These are phyloP conservation scores for Arachnopeziza araneosa DNA, from an alignment of 2,329 filamentous ascomycete genomes.

Conservation along the genomic window DNA sequence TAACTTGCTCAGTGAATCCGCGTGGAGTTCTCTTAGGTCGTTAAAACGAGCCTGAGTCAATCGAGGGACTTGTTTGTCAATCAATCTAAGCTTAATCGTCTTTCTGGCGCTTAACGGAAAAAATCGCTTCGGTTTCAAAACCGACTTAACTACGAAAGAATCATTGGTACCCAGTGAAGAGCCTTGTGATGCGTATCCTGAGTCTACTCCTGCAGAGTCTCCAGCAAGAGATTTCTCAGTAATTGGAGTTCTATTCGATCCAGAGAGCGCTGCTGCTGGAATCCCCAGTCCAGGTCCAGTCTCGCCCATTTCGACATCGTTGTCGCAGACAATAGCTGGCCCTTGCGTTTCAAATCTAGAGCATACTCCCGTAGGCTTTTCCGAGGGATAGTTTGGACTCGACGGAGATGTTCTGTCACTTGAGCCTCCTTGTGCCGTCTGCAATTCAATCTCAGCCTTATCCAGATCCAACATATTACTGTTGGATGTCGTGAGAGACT, in stretches of 20 bases:
- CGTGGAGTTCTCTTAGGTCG: slow-evolving; percentile 13
- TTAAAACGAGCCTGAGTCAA: slow-evolving; percentile 11
- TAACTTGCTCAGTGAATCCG: slow-evolving; percentile 14
- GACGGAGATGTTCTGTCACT: not conserved
- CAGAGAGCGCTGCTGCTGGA: not conserved
- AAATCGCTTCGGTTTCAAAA: not conserved
- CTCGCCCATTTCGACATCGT: not conserved
- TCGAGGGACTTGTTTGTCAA: slow-evolving; percentile 7
- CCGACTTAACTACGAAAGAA: not conserved
- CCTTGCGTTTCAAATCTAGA: not conserved
- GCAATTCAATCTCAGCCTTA: not conserved
- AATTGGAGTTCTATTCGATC: not conserved
- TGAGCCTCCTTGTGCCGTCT: not conserved
- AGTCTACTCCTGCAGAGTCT: not conserved
- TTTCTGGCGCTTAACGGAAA: not conserved
- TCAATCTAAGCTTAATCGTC: slow-evolving; percentile 2
- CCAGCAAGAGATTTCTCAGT: not conserved
- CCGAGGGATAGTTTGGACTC: not conserved
- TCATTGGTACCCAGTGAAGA: not conserved
- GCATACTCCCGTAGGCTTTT: not conserved
- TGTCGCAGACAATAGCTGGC: not conserved
- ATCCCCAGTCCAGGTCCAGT: not conserved
- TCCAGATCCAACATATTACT: not conserved
- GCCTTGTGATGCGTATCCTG: slow-evolving; percentile 3
- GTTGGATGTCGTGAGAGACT: not conserved